Base-by-base conservation (phyloP, 768 basidiomycete genomes). In the Kwoniella sp. region DNA sequence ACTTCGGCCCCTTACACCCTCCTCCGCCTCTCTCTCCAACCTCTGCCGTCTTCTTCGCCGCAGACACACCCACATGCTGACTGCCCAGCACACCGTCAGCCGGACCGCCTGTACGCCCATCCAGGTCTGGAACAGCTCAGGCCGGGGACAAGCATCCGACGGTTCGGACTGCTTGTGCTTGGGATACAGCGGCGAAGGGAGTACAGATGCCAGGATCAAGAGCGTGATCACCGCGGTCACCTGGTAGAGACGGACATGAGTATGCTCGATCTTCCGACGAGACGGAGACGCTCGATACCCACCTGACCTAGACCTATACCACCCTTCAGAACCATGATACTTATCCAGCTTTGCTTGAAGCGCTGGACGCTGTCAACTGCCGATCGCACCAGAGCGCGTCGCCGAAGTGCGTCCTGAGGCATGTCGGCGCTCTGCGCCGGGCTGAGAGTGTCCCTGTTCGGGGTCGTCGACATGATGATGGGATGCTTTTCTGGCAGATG, bases 261-360 rank as follows among this genome's bases (percentile, higher is more conserved):
- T 42, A 28, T 34, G 6, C 5, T 28, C 12, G 26, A 50, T 23
- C 8, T 2, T 27, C 6, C 25, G 38, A 29, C 11, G 6, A 25
- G 33, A 45, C 15, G 3, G 12, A 40, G 28, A 8, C 28, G 37
- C 45, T 10, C 23, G 8, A 17, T 38, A 62, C 63, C 37, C 41
- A 70, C 68, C 37, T 70, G 68, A 25, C 55, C 60, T 9, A 70
- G 29, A 14, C 57, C 61, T n/a, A 70, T 45, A 3, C 65, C 55
- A 6, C 50, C 64, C 57, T 70, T 70, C 11, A 70, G 37, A 0
- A 66, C 34, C 49, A 67, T 58, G 32, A 67, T 46, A 26, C 57
- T 56, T 2, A 62, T 41, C 57, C 62, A 62, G 23, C 57, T 60
- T 33, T 64, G 49, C 48, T 60, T 70, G 58, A 70, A 67, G 14